Evolutionary conservation across 2,329 filamentous ascomycete species (phyloP).

Genomic region (Cadophora sp.): DNA sequence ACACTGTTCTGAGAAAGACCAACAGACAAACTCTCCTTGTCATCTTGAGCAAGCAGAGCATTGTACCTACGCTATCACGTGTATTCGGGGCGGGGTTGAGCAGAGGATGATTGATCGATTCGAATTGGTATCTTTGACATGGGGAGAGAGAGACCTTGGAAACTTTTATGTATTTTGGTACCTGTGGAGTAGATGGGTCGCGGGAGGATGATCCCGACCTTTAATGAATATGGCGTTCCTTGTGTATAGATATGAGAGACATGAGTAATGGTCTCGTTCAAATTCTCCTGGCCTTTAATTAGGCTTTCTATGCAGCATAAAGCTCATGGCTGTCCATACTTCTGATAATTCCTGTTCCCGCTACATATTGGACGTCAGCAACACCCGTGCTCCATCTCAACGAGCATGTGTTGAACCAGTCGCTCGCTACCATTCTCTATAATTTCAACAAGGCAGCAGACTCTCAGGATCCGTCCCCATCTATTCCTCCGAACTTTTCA

Average conservation of each 20-base stretch:
- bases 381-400: too few relatives aligned
- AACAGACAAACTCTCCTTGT: neutral
- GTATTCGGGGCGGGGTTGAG: neutral
- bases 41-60: neutral
- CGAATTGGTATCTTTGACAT: neutral
- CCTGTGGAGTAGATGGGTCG: conserved; percentile 7
- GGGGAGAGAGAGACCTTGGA: conserved; percentile 3
- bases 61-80: too few relatives aligned
- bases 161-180: conserved; percentile 17
- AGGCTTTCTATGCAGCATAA: too few relatives aligned
- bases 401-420: too few relatives aligned
- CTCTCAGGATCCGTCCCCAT: too few relatives aligned
- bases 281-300: neutral
- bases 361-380: too few relatives aligned
- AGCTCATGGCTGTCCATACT: too few relatives aligned
- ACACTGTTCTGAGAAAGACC: too few relatives aligned
- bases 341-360: too few relatives aligned
- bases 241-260: neutral
- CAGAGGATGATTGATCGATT: conserved; percentile 18
- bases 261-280: neutral
- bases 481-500: too few relatives aligned
- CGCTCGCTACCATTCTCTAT: too few relatives aligned
- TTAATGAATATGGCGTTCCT: conserved; percentile 17
- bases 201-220: neutral
- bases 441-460: too few relatives aligned